Base-by-base conservation (phyloP, 768 basidiomycete species). In the Leccinum incarnatum region DNA sequence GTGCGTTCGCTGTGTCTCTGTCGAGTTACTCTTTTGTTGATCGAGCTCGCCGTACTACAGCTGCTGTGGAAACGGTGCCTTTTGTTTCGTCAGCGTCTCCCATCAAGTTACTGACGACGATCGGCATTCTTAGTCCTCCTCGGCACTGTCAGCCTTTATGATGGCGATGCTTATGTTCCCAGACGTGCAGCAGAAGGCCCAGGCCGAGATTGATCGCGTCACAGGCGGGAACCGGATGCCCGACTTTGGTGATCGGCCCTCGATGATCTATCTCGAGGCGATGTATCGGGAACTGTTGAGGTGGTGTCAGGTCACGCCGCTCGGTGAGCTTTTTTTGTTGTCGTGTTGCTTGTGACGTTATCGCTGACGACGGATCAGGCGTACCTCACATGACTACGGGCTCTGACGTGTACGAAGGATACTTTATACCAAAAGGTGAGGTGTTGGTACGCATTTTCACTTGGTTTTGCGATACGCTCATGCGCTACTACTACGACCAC, bases 121-220 rank as follows among this genome's bases (percentile, higher is more conserved):
- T 42, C 40, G 1, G 9, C 9, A 42, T 42, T 42, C 4, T 5
- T 17, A 64, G 64, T 66, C 62, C 30, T 64, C 69, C 25, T 69
- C 70, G 2, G 60, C 69, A 1, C 57, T 67, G 2, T 69, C 63
- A 1, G 54, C 62, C 1, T 75, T 74, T 29, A 53, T 71, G 60
- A 58, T 70, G 66, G 67, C 63, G 15, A 63, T 71, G 63, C 4
- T 67, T 15, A 56, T 63, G 63, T 68, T 66, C 51, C 70, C 68
- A 8, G 62, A 70, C 14, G 62, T 60, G 4, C 64, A 65, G 23
- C 55, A 61, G 53, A 69, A 65, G 34, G 72, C 67, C 0, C 72
- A 72, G 51, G 62, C 58, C 3, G 70, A 74, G 23, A 64, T 75
- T 23, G 69, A 73, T 36, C 36, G 49, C 1, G 48, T 70, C 2